phyloP scores from a whole-genome alignment of 345 rosid species.

The Citrus mangshanensis region DNA sequence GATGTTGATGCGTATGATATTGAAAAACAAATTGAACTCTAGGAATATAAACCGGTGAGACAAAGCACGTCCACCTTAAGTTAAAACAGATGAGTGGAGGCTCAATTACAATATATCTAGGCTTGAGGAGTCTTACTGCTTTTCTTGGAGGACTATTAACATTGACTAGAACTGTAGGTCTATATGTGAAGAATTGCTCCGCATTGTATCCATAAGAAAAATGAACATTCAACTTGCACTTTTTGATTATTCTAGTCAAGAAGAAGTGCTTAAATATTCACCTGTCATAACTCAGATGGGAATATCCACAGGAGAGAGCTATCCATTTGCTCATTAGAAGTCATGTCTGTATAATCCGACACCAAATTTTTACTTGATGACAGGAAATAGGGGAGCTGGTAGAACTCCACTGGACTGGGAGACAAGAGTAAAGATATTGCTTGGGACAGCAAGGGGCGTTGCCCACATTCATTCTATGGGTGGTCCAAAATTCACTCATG shows the following conservation, averaged over 20 bases:
- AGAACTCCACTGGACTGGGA: constrained; percentile 70
- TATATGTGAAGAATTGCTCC: not conserved
- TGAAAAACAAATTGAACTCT: not conserved
- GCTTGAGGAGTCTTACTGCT: not conserved
- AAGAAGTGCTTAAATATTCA: not conserved
- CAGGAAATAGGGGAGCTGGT: constrained; percentile 59
- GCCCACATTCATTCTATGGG: constrained; percentile 68
- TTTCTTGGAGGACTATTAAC: not conserved
- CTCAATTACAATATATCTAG: not conserved
- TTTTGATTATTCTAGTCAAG: not conserved
- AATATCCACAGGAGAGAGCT: not conserved
- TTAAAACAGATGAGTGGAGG: not conserved
- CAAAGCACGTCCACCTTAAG: not conserved
- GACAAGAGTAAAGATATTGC: constrained; percentile 59
- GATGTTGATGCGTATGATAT: not conserved
- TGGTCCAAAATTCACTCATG: constrained; percentile 75
- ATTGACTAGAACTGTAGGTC: not conserved
- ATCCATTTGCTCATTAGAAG: not conserved
- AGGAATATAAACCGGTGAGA: not conserved
- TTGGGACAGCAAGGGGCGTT: constrained; percentile 68
- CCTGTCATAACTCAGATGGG: not conserved
- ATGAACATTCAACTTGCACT: not conserved
- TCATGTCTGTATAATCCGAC: not conserved
- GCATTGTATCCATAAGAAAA: not conserved
- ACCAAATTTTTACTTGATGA: constrained; percentile 11